phyloP scores from a whole-genome alignment of 1,284 basidiomycete genomes.

The Rhodofomes roseus region DNA sequence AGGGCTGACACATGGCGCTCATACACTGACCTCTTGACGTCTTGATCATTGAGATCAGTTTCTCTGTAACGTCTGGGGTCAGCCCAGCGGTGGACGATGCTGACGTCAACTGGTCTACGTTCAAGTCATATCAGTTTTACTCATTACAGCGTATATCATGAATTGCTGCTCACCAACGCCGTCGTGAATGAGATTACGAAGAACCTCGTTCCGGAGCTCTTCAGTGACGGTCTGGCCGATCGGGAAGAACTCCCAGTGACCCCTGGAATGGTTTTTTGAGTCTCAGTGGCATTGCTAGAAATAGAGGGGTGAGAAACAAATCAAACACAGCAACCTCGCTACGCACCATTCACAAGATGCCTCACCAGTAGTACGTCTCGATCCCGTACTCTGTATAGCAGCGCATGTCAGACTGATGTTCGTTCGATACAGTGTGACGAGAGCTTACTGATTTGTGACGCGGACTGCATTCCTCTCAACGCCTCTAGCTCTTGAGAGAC shows the following conservation, averaged over 20 bases:
- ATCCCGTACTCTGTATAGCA: conserved; percentile 40
- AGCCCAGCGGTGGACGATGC: conserved; percentile 40
- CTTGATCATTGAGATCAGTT: conserved; percentile 28
- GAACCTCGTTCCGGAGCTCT: background rate
- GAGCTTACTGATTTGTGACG: conserved; percentile 42
- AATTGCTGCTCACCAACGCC: background rate
- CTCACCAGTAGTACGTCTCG: conserved; percentile 51
- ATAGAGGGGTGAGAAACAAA: background rate
- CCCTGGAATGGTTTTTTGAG: conserved; percentile 17
- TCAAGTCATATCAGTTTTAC: background rate
- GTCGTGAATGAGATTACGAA: background rate
- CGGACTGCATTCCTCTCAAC: conserved; percentile 34
- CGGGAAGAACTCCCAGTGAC: background rate
- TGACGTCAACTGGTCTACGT: conserved; percentile 38
- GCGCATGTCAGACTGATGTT: background rate
- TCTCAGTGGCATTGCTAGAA: conserved; percentile 28
- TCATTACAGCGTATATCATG: too few relatives aligned
- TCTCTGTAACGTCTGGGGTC: conserved; percentile 26
- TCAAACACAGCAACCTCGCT: too few relatives aligned
- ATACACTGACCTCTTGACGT: conserved; percentile 34
- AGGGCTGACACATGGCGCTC: too few relatives aligned
- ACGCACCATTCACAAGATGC: too few relatives aligned
- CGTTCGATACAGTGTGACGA: background rate
- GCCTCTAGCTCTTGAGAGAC: conserved; percentile 23
- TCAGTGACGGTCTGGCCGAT: background rate